Evolutionary conservation across 805 yeast species (phyloP).

Genomic region (Myxozyma melibiosi): DNA sequence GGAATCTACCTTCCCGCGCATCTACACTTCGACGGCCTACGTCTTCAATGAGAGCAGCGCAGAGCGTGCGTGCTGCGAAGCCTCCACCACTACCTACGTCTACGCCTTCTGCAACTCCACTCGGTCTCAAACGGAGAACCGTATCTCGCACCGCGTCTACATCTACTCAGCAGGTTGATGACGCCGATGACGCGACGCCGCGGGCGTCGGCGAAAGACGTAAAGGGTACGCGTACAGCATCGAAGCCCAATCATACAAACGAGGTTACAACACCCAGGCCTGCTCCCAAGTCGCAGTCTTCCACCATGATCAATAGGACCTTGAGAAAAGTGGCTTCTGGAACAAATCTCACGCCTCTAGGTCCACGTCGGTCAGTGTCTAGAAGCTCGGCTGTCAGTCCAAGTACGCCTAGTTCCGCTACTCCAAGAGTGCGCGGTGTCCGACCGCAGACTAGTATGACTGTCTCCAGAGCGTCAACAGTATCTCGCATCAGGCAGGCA

Average conservation of each 20-base stretch:
- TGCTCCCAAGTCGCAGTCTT: too few species aligned
- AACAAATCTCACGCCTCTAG: slow-evolving; percentile 1
- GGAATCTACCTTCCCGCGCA: not conserved
- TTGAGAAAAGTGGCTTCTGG: not conserved
- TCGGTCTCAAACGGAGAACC: too few species aligned
- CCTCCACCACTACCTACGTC: too few species aligned
- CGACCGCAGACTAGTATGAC: not conserved
- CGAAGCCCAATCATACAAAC: too few species aligned
- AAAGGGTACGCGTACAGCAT: too few species aligned
- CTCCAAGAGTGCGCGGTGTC: not conserved
- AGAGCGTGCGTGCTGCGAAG: too few species aligned
- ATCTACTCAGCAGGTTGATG: too few species aligned
- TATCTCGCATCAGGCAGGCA: not conserved
- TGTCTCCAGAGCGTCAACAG: not conserved
- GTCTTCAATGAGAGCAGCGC: not conserved
- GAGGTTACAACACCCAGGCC: too few species aligned
- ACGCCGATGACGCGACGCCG: too few species aligned
- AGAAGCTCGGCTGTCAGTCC: not conserved
- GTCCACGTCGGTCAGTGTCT: slow-evolving; percentile 7
- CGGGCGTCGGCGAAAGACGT: too few species aligned
- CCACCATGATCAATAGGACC: not conserved
- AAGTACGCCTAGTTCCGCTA: not conserved
- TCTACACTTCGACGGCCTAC: not conserved
- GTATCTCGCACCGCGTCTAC: too few species aligned
- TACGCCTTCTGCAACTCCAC: too few species aligned